Evolutionary conservation across 345 rosid genomes (phyloP).

Genomic region (Gossypium ekmanianum): DNA sequence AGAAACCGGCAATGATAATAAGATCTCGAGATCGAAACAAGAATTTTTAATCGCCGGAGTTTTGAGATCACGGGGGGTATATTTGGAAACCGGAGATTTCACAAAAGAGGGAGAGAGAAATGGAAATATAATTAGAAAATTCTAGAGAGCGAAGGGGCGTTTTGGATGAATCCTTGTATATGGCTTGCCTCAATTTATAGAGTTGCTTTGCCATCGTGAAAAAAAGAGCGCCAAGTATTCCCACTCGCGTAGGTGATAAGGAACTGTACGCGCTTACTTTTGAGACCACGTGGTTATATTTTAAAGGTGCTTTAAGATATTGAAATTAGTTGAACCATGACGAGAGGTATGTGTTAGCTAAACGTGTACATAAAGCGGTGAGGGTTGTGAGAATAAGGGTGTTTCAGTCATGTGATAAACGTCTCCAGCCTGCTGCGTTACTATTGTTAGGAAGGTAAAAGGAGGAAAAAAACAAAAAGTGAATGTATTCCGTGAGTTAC

Average conservation of each 20-base stretch:
- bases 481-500: too few relatives aligned
- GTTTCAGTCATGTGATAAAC: not conserved
- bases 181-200: constrained; percentile 17
- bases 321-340: not conserved
- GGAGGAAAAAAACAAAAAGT: not conserved
- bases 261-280: not conserved
- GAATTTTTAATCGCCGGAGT: not conserved
- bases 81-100: not conserved
- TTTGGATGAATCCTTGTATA: not conserved
- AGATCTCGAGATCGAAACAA: not conserved
- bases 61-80: not conserved
- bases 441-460: not conserved
- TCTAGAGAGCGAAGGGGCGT: not conserved
- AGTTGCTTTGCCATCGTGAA: not conserved
- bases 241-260: not conserved
- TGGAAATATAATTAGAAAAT: not conserved
- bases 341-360: not conserved
- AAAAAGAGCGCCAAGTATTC: not conserved
- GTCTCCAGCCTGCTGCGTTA: not conserved
- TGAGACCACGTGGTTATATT: not conserved
- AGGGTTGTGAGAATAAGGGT: not conserved
- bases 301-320: too few relatives aligned
- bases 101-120: not conserved
- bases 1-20: not conserved
- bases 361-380: not conserved